A percentile compares a stretch with the other conserved stretches of the same genome.
These are phyloP conservation scores for Lachancea quebecensis DNA, from an alignment of 805 yeast species.

Conservation along the genomic window DNA sequence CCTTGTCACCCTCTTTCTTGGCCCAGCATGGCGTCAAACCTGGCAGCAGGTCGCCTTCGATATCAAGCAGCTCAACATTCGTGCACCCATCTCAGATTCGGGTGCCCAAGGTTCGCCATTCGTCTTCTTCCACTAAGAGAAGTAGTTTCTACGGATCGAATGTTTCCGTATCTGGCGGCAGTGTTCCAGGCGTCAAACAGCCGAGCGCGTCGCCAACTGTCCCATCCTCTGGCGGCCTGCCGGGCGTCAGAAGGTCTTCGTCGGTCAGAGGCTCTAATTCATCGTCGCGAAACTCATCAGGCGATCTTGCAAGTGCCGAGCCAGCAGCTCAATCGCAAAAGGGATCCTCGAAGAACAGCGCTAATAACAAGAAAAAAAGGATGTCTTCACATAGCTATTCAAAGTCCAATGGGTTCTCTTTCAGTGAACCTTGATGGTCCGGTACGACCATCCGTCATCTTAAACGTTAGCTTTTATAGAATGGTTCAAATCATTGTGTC, in stretches of 20 bases:
- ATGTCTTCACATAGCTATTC: neutral
- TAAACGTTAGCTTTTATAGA: neutral
- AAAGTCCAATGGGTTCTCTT: neutral
- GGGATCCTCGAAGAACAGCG: neutral
- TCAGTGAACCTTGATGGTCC: neutral
- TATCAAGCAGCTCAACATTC: neutral
- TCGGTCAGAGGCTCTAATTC: constrained; percentile 12
- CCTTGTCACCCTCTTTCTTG: constrained; percentile 1
- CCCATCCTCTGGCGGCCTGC: constrained; percentile 16
- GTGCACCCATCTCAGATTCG: constrained; percentile 6
- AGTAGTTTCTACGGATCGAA: constrained; percentile 23
- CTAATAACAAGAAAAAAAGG: constrained; percentile 2
- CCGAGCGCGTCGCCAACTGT: constrained; percentile 4
- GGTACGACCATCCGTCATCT: neutral
- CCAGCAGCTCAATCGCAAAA: neutral
- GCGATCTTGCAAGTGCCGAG: neutral
- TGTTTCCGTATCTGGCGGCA: constrained; percentile 7
- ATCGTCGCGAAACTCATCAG: constrained; percentile 5
- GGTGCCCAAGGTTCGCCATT: constrained; percentile 6
- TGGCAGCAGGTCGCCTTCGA: neutral
- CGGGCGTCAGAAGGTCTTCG: constrained; percentile 21
- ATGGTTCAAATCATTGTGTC: neutral
- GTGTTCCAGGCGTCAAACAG: constrained; percentile 3
- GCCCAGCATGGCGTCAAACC: constrained; percentile 3
- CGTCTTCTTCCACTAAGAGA: constrained; percentile 14